Evolutionary conservation across 805 yeast genomes (phyloP).

Genomic region (Candida parachauliodes): DNA sequence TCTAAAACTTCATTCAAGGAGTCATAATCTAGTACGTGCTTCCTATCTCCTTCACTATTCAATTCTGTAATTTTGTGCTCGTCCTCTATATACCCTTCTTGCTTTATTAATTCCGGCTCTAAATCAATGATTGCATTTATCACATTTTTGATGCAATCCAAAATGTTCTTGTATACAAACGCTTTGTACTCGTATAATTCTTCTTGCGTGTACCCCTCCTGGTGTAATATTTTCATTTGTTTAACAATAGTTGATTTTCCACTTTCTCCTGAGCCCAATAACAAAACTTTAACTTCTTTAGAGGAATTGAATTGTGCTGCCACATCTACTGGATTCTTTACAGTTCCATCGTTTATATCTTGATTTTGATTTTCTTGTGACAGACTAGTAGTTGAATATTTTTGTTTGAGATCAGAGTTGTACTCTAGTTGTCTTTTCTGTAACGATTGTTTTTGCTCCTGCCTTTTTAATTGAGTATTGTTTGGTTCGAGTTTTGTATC

Average conservation of each 20-base stretch:
- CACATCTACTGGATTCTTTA: conserved; percentile 10
- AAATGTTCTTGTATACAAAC: conserved; percentile 70
- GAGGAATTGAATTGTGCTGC: conserved; percentile 10
- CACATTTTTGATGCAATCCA: conserved; percentile 72
- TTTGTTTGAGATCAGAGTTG: conserved; percentile 1
- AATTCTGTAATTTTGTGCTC: conserved; percentile 10
- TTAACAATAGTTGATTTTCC: conserved; percentile 80
- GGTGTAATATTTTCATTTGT: conserved; percentile 77
- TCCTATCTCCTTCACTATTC: conserved; percentile 8
- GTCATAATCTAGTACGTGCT: conserved; percentile 21
- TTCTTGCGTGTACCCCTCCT: conserved; percentile 64
- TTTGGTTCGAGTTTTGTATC: conserved; percentile 1
- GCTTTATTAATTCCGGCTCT: conserved; percentile 35
- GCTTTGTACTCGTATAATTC: conserved; percentile 75
- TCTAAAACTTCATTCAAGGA: conserved; percentile 45
- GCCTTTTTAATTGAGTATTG: conserved; percentile 14
- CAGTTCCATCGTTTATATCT: neutral
- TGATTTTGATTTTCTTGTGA: conserved; percentile 7
- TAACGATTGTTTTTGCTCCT: conserved; percentile 15
- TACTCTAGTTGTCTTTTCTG: conserved; percentile 2
- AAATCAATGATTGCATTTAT: conserved; percentile 62
- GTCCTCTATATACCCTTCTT: conserved; percentile 12
- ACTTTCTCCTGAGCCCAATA: conserved; percentile 84
- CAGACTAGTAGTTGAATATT: conserved; percentile 4
- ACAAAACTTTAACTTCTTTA: conserved; percentile 65